Conservation (phyloP, 306 rosid species). For the Lathyrus aphaca region DNA sequence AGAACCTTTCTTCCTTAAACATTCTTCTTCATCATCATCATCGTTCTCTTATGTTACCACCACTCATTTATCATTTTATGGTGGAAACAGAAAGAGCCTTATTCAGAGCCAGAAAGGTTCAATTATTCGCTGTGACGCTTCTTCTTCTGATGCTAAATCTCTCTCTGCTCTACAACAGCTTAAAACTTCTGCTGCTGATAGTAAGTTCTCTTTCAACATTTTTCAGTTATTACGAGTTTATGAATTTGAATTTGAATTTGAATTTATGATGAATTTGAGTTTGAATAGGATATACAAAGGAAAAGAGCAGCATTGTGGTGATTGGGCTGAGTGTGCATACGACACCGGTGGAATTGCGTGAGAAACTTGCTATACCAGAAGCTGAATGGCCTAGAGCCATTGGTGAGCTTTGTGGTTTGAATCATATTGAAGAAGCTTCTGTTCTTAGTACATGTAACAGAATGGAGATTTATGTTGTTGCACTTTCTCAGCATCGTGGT, state of each 20-base stretch:
- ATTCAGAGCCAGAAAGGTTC: conserved; percentile 46
- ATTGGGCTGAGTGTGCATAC: conserved; percentile 95
- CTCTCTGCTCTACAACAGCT: conserved; percentile 88
- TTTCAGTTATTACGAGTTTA: neutral
- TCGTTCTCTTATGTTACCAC: conserved; percentile 42
- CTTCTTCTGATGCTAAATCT: conserved; percentile 41
- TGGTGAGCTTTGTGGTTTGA: conserved; percentile 85
- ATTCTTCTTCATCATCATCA: conserved; percentile 42
- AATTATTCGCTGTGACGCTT: conserved; percentile 63
- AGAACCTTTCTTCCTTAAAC: conserved; percentile 56
- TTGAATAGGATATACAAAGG: conserved; percentile 89
- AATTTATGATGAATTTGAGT: conserved; percentile 2
- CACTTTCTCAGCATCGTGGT: conserved; percentile 96
- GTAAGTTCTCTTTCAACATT: conserved; percentile 35
- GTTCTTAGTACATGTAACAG: conserved; percentile 98
- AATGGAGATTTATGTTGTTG: conserved; percentile 99
- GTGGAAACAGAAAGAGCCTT: conserved; percentile 43
- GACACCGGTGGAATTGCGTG: conserved; percentile 95
- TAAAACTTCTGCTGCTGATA: conserved; percentile 84
- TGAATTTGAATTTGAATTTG: conserved; percentile 22
- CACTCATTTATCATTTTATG: conserved; percentile 40
- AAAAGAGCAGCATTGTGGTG: conserved; percentile 91
- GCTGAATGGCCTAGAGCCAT: conserved; percentile 99
- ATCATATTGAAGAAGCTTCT: conserved; percentile 98
- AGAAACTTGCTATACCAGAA: conserved; percentile 95